Evolutionary conservation across 345 rosid species (phyloP), one percentile per base, ranked within the genome.

Genomic region (Eutrema heterophyllum): DNA sequence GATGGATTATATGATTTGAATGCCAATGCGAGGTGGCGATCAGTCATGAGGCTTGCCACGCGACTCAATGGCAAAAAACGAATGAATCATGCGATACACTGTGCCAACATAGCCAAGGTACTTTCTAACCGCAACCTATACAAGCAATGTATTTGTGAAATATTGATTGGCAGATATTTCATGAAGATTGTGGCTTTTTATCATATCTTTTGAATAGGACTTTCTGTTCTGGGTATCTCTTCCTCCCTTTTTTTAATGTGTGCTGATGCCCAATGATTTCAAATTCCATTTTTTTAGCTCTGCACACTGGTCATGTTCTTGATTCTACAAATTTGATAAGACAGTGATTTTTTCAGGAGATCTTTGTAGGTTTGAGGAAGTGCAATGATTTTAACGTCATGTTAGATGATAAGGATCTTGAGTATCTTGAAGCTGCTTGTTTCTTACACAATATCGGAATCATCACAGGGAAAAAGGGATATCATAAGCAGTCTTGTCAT

Each of bases 401-500:
- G 49, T 73, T 86, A 64, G 84, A 75, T 33, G 82, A 74, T 48
- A 87, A 84, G 72, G 84, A 85, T 80, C 82, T 86, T 67, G 93
- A 88, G 76, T 85, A 83, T 70, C 87, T 90, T 32, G 84, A 86
- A 78, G 96, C 88, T 78, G 89, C 96, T 12, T 90, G 93, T 71
- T 81, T 86, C 78, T 89, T 90, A 73, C 96, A 90, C 77, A 83
- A 79, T 67, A 71, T 85, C 8, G 96, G 96, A 44, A 77, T 80
- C 49, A 72, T 80, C 71, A 67, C 75, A 58, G 78, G 91, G 77
- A 83, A 83, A 81, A 88, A 82, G 80, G 89, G 93, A 69, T 88
- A 90, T 68, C 96, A 90, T 72, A 87, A 87, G 85, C 84, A 85
- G 82, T 85, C 93, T 29, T 85, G 78, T 74, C 79, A 55, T 55